A percentile compares a stretch with the other conserved stretches of the same genome.
These are phyloP conservation scores for Maudiozyma bulderi DNA, from an alignment of 805 yeast genomes.

Conservation along the genomic window DNA sequence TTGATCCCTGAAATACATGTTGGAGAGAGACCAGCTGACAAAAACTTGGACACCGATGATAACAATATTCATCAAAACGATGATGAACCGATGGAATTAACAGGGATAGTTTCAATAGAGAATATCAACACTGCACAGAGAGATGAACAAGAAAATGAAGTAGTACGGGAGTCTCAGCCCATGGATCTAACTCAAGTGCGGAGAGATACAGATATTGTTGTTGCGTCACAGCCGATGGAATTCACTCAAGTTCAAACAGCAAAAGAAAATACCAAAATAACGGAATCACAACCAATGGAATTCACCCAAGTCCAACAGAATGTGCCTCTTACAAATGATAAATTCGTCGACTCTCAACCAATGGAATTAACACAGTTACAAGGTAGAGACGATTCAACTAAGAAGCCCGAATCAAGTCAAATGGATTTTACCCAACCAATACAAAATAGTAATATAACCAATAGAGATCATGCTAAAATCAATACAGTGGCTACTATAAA, in stretches of 20 bases:
- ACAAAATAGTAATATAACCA: too few relatives aligned
- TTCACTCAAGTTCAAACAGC: constrained; percentile 2
- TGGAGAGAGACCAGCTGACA: neutral
- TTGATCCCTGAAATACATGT: neutral
- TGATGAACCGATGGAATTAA: constrained; percentile 6
- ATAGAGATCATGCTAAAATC: too few relatives aligned
- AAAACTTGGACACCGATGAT: neutral
- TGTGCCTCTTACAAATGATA: neutral
- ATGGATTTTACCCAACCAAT: too few relatives aligned
- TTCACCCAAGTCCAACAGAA: constrained; percentile 2
- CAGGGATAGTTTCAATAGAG: neutral
- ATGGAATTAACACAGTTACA: too few relatives aligned
- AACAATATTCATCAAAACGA: neutral
- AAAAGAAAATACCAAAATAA: neutral
- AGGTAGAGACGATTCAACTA: too few relatives aligned
- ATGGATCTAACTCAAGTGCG: constrained; percentile 8
- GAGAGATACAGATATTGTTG: neutral
- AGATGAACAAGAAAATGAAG: neutral
- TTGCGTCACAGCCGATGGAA: constrained; percentile 2
- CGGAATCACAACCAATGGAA: constrained; percentile 2
- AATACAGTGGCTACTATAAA: too few relatives aligned
- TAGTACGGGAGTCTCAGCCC: neutral
- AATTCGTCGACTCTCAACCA: too few relatives aligned
- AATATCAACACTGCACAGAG: neutral
- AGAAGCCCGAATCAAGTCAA: too few relatives aligned